phyloP scores from a whole-genome alignment of 2,329 filamentous ascomycete species.

The Fusarium cicatricum region DNA sequence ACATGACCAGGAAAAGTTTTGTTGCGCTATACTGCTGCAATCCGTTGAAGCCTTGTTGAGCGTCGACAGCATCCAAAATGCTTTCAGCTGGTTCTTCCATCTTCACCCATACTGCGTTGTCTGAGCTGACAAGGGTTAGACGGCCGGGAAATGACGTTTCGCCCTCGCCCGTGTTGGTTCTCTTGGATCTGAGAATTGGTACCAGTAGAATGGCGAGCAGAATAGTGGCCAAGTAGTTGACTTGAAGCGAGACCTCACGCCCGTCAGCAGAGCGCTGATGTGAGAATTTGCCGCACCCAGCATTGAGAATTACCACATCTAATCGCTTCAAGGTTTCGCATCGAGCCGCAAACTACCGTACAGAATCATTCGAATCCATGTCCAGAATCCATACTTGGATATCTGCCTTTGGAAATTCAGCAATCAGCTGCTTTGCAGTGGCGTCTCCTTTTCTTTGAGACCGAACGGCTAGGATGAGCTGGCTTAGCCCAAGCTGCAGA shows the following conservation, averaged over 20 bases:
- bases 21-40: not conserved
- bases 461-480: not conserved
- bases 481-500: not conserved
- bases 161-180: conserved; percentile 25
- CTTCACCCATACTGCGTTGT: conserved; percentile 30
- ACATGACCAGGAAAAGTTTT: conserved; percentile 2
- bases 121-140: conserved; percentile 42
- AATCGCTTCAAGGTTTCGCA: not conserved
- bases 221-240: conserved; percentile 6
- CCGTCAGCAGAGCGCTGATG: not conserved
- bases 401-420: conserved; percentile 1
- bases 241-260: conserved; percentile 1
- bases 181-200: not conserved
- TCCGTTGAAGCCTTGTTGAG: not conserved
- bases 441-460: not conserved
- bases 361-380: conserved; percentile 12
- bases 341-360: not conserved
- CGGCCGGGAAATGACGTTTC: conserved; percentile 28
- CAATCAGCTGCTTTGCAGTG: not conserved
- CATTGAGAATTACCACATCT: not conserved
- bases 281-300: not conserved
- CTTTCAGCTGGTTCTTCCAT: conserved; percentile 20
- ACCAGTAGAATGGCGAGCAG: conserved; percentile 5
- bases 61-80: not conserved
- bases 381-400: conserved; percentile 18